phyloP scores from a whole-genome alignment of 2,329 filamentous ascomycete genomes.

The Arthrobotrys conoides region DNA sequence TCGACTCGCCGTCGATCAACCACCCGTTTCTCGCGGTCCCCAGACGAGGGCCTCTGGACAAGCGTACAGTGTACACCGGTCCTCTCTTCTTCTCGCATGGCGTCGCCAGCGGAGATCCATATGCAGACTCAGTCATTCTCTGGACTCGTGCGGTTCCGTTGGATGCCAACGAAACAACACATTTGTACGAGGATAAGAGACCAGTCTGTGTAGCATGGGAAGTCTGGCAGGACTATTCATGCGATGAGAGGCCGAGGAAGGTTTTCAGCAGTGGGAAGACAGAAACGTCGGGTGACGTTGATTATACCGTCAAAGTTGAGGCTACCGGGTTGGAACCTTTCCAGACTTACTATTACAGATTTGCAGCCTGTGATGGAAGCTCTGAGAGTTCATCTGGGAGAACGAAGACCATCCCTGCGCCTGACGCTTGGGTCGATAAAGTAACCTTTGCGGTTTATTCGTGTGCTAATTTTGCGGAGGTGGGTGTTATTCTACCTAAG shows the following conservation, averaged over 20 bases:
- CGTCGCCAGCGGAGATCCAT: conserved; percentile 69
- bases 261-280: conserved; percentile 73
- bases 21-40: conserved; percentile 76
- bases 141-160: conserved; percentile 68
- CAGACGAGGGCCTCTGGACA: conserved; percentile 69
- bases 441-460: conserved; percentile 66
- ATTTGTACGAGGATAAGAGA: conserved; percentile 70
- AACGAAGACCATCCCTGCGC: conserved; percentile 66
- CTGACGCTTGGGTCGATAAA: conserved; percentile 64
- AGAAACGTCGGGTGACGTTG: conserved; percentile 80
- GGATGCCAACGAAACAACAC: conserved; percentile 66
- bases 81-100: conserved; percentile 53
- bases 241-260: conserved; percentile 65
- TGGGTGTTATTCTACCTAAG: conserved; percentile 24
- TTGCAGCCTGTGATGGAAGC: conserved; percentile 63
- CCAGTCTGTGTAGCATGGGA: conserved; percentile 79
- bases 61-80: conserved; percentile 53
- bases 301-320: conserved; percentile 73
- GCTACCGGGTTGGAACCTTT: conserved; percentile 65
- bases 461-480: conserved; percentile 66
- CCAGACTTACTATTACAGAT: conserved; percentile 66
- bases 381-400: conserved; percentile 65
- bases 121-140: conserved; percentile 74
- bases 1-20: conserved; percentile 76
- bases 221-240: conserved; percentile 71